These are phyloP conservation scores for Forsythia suspensa DNA, from an alignment of 257 asterid genomes.

Conservation along the genomic window DNA sequence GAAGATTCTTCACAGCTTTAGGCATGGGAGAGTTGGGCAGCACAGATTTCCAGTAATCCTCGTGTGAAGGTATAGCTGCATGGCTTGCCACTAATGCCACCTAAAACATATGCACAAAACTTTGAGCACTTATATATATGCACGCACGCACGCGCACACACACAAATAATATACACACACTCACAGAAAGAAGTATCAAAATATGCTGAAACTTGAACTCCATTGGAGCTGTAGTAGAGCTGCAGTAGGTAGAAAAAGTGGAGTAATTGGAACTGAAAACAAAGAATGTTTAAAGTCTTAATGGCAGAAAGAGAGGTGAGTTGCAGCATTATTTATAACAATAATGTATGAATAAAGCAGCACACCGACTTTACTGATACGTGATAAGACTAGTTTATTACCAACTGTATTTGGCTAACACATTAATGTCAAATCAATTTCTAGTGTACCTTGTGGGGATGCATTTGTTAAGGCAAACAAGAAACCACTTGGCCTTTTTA, in stretches of 20 bases:
- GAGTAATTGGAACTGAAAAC: slow-evolving; percentile 3
- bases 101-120: slow-evolving; percentile 28
- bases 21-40: slow-evolving; percentile 83
- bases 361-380: slow-evolving; percentile 36
- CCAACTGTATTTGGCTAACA: slow-evolving; percentile 31
- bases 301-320: slow-evolving; percentile 5
- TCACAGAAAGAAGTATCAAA: slow-evolving; percentile 61
- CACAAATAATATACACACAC: slow-evolving; percentile 19
- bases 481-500: background rate
- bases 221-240: slow-evolving; percentile 29
- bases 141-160: no score
- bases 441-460: background rate
- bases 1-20: slow-evolving; percentile 53
- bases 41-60: slow-evolving; percentile 65
- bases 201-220: slow-evolving; percentile 48
- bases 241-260: background rate
- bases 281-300: background rate
- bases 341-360: slow-evolving; percentile 20
- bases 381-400: slow-evolving; percentile 31
- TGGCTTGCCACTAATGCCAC: slow-evolving; percentile 55
- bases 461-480: background rate
- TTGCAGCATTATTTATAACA: slow-evolving; percentile 32
- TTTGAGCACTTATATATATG: background rate
- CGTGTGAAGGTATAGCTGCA: slow-evolving; percentile 54
- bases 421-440: slow-evolving; percentile 25